A percentile compares a stretch with the other conserved stretches of the same genome.
Evolutionary conservation across 768 basidiomycete species (phyloP).

Genomic region (Mycena belliarum): DNA sequence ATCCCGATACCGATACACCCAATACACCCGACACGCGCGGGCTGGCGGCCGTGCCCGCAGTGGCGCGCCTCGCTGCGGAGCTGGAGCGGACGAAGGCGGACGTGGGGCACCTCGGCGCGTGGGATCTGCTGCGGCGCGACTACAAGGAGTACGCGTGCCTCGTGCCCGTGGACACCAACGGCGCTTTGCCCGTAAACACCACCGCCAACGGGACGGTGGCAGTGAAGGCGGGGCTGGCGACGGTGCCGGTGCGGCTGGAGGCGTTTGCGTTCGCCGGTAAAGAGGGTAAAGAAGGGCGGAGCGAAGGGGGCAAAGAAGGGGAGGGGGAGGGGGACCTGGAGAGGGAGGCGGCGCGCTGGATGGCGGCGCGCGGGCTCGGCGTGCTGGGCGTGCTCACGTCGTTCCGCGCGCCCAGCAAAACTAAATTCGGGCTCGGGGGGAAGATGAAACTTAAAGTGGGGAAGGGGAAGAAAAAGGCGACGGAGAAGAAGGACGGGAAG

Average conservation of each 20-base stretch:
- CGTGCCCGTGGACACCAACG: slow-evolving; percentile 35
- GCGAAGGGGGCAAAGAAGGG: no score
- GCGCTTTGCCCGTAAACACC: no score
- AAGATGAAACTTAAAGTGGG: no score
- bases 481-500: no score
- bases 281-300: no score
- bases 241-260: slow-evolving; percentile 73
- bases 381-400: slow-evolving; percentile 82
- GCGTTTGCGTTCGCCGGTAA: no score
- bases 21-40: no score
- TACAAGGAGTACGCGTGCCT: slow-evolving; percentile 83
- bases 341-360: slow-evolving; percentile 52
- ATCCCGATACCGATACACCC: slow-evolving; percentile 24
- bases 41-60: no score
- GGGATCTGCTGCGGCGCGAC: slow-evolving; percentile 88
- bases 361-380: slow-evolving; percentile 61
- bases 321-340: slow-evolving; percentile 44
- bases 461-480: no score
- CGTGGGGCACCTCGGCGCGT: slow-evolving; percentile 63
- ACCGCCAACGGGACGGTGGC: no score
- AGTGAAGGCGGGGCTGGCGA: slow-evolving; percentile 77
- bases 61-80: slow-evolving; percentile 49
- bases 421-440: no score
- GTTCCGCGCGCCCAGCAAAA: slow-evolving; percentile 50
- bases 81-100: slow-evolving; percentile 64